Evolutionary conservation across 2,329 filamentous ascomycete species (phyloP), one percentile per base, ranked within the genome.

Genomic region (Penicillium sp.): DNA sequence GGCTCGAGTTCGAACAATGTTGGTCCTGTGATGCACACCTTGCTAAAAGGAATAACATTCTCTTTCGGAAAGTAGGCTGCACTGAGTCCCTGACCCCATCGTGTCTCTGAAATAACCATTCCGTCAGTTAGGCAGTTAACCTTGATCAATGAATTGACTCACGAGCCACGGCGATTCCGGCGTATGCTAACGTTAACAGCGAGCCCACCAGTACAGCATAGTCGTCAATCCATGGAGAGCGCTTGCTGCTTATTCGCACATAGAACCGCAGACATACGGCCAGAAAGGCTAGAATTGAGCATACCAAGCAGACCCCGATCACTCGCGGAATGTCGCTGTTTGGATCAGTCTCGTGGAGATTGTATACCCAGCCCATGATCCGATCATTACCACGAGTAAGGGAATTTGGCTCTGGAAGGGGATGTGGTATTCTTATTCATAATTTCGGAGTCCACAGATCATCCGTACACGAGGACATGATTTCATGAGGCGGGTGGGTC

Each of bases 311-410:
- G 46, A 69, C 50, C 10, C 55, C 61, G 40, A 71, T 68, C 20
- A 70, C 58, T 1, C 54, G 61, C 4, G 57, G 22, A 9, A 65
- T 59, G 2, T 64, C 51, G 22, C 55, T 65, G 32, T 66, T 48
- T 16, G 63, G 63, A 43, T 71, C 67, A 5, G 58, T 50, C 29
- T 48, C 38, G 2, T 65, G 34, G 45, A 69, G 65, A 26, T 70
- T 71, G 50, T 69, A 56, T 20, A 71, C 66, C 69, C 69, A 71
- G 54, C 56, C 51, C 68, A 71, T 71, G 35, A 18, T 13, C 14
- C 31, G 8, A 20, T 40, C 47, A 40, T 50, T 31, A 11, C 29
- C 40, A 16, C 26, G 20, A 5, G 42, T 7, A 31, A 45, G 22
- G 16, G 26, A 13, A n/a, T 3, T 11, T 26, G 29, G 18, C 18